Percentiles rank a stretch among this genome's conserved stretches.
Evolutionary conservation across 2,329 filamentous ascomycete genomes (phyloP).

Genomic region (Leptosphaerulina australis): DNA sequence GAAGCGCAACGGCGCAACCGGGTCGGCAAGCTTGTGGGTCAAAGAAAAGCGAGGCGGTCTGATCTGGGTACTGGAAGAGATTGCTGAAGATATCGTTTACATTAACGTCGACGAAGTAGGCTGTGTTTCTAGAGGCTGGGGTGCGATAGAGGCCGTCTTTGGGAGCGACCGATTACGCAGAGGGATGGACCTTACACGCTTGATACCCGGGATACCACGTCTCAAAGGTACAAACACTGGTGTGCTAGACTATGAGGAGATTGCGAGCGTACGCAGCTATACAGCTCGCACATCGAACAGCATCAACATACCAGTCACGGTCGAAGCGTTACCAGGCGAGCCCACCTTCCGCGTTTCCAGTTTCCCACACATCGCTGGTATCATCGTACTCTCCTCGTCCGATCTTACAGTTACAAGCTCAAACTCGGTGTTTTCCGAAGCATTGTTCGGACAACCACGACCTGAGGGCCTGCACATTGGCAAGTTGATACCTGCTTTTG

Average conservation of each 20-base stretch:
- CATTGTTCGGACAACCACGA: constrained; percentile 86
- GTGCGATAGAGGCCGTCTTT: constrained; percentile 87
- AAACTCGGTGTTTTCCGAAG: constrained; percentile 91
- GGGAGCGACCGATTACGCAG: constrained; percentile 69
- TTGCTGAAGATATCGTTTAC: constrained; percentile 87
- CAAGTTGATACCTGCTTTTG: constrained; percentile 84
- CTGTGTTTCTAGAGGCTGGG: constrained; percentile 70
- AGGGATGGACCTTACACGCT: constrained; percentile 75
- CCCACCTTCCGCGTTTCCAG: constrained; percentile 84
- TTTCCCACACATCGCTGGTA: constrained; percentile 96
- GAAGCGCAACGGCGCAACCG: constrained; percentile 89
- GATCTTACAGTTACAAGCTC: constrained; percentile 84
- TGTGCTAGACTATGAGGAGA: constrained; percentile 77
- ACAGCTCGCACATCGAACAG: constrained; percentile 79
- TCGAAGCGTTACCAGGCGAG: constrained; percentile 73
- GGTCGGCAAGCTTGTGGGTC: constrained; percentile 95
- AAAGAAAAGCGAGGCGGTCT: constrained; percentile 94
- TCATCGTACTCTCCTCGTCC: constrained; percentile 85
- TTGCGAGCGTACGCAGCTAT: constrained; percentile 76
- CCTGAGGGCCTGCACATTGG: constrained; percentile 81
- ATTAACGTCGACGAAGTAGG: constrained; percentile 80
- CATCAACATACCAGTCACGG: constrained; percentile 81
- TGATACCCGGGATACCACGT: constrained; percentile 83
- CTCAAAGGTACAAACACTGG: constrained; percentile 73
- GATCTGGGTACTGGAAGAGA: constrained; percentile 98